Base-by-base conservation (phyloP, 352 stramenopile genomes). In the Pythium scleroteichum region DNA sequence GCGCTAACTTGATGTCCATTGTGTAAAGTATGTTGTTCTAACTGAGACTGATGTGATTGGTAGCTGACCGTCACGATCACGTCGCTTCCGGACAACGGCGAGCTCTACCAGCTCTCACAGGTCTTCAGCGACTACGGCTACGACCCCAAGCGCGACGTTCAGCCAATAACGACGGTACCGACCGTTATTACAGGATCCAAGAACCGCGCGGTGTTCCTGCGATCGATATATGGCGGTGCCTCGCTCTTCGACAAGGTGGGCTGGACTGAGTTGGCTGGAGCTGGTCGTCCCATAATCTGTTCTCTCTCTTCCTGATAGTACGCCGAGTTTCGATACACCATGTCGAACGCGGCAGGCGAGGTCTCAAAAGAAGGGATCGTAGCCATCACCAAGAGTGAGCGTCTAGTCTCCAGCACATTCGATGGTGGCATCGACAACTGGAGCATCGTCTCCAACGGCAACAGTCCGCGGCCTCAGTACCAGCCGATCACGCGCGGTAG, bases 61-160 rank as follows among this genome's bases (percentile, higher is more conserved):
- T 41, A 96, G 78, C 68, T 97, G 26, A 73, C 66, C 9, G 72
- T 79, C 47, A 94, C 74, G 17, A 94, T 97, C 69, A 94, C 85
- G 16, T 89, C 83, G 47, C 72, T 97, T 13, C 90, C 91, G 2
- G 68, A 78, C 27, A 82, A 88, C 22, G 92, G 92, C 16, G 68
- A 78, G 59, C 68, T 98, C 29, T 96, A 92, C 63, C 92, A 98
- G 69, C 82, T 97, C 47, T 94, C 87, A 7, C 73, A 97, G 17
- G 75, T 98, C 20, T 97, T 80, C 65, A 92, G 84, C 53, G 69
- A 86, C 56, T 96, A 97, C 59, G 92, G 88, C 9, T 92, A 92
- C 40, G 90, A 97, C 14, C 92, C 92, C 16, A 96, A 96, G 64
- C 75, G 71, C 23, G 73, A 79, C 7, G 71, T 71, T 35, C 71